phyloP scores from a whole-genome alignment of 2,329 filamentous ascomycete species.

The Dothistroma pini region DNA sequence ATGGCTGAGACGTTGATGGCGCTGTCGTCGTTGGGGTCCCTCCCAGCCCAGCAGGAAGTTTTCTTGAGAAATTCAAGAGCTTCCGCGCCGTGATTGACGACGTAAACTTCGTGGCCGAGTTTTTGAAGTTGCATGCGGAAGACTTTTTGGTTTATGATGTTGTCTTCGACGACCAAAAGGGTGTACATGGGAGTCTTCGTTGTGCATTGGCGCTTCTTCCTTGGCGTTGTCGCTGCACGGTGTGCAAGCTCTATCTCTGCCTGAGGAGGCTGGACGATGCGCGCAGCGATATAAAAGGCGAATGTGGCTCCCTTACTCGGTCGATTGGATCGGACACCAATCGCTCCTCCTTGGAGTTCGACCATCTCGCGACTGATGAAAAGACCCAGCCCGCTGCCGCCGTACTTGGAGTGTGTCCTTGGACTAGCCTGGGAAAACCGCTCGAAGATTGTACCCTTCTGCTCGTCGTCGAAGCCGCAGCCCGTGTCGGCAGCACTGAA shows the following conservation, averaged over 20 bases:
- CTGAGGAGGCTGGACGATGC: conserved; percentile 21
- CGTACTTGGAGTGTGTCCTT: conserved; percentile 64
- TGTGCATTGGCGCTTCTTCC: background rate
- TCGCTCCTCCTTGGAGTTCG: conserved; percentile 65
- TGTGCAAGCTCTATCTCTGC: background rate
- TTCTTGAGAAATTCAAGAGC: conserved; percentile 36
- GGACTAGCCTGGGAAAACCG: conserved; percentile 66
- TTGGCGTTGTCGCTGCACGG: background rate
- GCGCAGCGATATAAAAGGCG: conserved; percentile 62
- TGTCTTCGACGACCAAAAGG: conserved; percentile 36
- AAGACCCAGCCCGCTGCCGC: conserved; percentile 66
- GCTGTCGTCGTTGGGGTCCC: background rate
- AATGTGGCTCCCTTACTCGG: conserved; percentile 61
- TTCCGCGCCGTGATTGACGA: conserved; percentile 40
- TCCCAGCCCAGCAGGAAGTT: conserved; percentile 13
- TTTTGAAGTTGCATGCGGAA: conserved; percentile 40
- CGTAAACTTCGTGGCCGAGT: conserved; percentile 35
- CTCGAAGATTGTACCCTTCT: conserved; percentile 54
- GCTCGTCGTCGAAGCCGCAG: conserved; percentile 36
- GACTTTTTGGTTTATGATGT: conserved; percentile 42
- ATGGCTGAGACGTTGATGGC: conserved; percentile 7
- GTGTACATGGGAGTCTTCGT: conserved; percentile 1
- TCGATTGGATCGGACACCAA: conserved; percentile 56
- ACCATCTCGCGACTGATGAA: conserved; percentile 66
- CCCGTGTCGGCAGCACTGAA: conserved; percentile 36